phyloP scores from a whole-genome alignment of 768 basidiomycete genomes.

The Lentinula detonsa region DNA sequence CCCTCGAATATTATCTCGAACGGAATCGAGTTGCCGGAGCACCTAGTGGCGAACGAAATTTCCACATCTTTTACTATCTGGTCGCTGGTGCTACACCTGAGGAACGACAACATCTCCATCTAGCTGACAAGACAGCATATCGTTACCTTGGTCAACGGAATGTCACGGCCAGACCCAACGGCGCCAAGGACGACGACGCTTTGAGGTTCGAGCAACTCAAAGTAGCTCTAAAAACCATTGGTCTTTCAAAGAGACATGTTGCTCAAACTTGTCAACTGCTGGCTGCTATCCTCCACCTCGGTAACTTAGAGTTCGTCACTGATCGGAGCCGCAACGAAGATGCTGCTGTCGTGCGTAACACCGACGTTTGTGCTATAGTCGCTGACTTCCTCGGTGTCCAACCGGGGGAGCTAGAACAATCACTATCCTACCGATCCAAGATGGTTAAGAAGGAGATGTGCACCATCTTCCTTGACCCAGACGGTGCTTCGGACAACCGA shows the following conservation, averaged over 20 bases:
- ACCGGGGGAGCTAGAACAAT: constrained; percentile 62
- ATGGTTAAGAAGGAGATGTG: constrained; percentile 95
- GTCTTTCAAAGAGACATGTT: constrained; percentile 90
- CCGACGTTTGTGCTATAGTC: constrained; percentile 74
- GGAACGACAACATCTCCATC: constrained; percentile 82
- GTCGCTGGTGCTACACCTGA: constrained; percentile 86
- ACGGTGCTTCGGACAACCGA: constrained; percentile 87
- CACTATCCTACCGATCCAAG: constrained; percentile 88
- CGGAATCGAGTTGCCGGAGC: constrained; percentile 82
- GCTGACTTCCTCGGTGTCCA: constrained; percentile 90
- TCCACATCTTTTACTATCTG: constrained; percentile 97
- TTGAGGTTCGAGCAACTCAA: constrained; percentile 91
- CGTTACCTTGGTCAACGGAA: constrained; percentile 79
- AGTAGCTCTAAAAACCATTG: constrained; percentile 87
- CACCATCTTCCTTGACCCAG: constrained; percentile 92
- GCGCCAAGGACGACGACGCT: constrained; percentile 73
- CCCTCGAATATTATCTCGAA: constrained; percentile 95
- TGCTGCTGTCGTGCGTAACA: constrained; percentile 86
- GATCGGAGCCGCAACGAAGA: constrained; percentile 85
- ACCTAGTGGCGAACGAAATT: constrained; percentile 90
- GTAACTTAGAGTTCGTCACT: constrained; percentile 88
- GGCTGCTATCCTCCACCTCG: constrained; percentile 93
- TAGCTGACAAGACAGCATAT: constrained; percentile 76
- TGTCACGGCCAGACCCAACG: constrained; percentile 33
- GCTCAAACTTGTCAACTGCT: constrained; percentile 93